phyloP scores from a whole-genome alignment of 2,329 filamentous ascomycete genomes.

The Nemania abortiva region DNA sequence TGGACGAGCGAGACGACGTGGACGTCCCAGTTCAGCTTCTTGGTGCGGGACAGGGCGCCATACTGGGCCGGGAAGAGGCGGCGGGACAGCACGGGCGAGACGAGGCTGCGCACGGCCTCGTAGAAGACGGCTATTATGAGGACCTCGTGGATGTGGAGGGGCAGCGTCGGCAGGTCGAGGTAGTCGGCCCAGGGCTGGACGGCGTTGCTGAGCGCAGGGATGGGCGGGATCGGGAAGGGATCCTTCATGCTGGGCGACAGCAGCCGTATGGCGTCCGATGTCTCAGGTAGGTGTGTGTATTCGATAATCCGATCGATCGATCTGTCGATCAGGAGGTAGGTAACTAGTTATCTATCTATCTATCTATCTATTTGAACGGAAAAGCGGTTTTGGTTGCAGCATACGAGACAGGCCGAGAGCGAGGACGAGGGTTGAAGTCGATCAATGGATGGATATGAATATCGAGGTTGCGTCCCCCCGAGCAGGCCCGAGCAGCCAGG shows the following conservation, averaged over 20 bases:
- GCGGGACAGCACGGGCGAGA: constrained; percentile 76
- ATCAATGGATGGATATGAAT: no score
- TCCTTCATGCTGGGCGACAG: constrained; percentile 70
- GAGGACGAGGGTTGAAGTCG: no score
- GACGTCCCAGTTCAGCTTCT: constrained; percentile 84
- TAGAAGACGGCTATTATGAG: constrained; percentile 75
- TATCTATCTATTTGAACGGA: no score
- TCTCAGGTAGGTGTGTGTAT: not conserved
- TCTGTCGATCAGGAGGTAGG: no score
- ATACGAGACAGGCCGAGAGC: no score
- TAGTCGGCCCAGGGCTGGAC: constrained; percentile 74
- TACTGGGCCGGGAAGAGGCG: constrained; percentile 74
- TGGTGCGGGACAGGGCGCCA: constrained; percentile 68
- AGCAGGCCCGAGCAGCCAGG: no score
- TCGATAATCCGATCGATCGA: not conserved
- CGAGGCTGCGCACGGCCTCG: constrained; percentile 72
- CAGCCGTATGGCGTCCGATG: not conserved
- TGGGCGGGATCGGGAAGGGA: constrained; percentile 74
- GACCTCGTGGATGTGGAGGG: constrained; percentile 83
- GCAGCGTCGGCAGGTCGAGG: constrained; percentile 73
- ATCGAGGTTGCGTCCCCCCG: not conserved
- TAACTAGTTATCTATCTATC: no score
- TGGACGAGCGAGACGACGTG: constrained; percentile 88
- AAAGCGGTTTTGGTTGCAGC: no score
- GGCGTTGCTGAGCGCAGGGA: constrained; percentile 67